Percentiles rank a stretch among this genome's conserved stretches.
Evolutionary conservation across 257 asterid genomes (phyloP).

Genomic region (Penstemon davidsonii): DNA sequence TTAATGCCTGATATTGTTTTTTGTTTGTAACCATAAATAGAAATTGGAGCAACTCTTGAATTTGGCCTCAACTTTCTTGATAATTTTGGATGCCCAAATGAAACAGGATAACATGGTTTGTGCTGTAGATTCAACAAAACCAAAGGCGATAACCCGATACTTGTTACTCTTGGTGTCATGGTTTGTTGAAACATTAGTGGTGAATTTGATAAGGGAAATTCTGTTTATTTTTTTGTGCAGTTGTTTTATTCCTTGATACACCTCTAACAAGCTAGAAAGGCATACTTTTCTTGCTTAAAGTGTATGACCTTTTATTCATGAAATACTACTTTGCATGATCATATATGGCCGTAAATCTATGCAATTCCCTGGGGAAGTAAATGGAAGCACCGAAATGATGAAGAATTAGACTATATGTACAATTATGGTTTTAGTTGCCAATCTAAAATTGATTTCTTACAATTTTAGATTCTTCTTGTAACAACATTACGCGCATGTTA

Average conservation of each 20-base stretch:
- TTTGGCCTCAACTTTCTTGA: neutral
- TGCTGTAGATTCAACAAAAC: constrained; percentile 21
- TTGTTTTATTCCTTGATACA: constrained; percentile 7
- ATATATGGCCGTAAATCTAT: neutral
- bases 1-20: neutral
- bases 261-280: constrained; percentile 19
- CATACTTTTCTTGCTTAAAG: constrained; percentile 25
- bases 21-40: constrained; percentile 3
- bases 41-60: neutral
- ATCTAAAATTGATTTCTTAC: too few relatives aligned
- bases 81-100: constrained; percentile 5
- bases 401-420: too few relatives aligned
- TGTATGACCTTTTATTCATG: neutral
- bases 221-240: neutral
- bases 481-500: too few relatives aligned
- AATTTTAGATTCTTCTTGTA: too few relatives aligned
- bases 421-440: too few relatives aligned
- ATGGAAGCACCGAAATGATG: too few relatives aligned
- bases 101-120: constrained; percentile 22
- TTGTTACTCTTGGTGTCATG: constrained; percentile 25
- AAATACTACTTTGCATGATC: constrained; percentile 1
- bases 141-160: constrained; percentile 8
- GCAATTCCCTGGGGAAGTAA: neutral
- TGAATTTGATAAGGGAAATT: neutral
- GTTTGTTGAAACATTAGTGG: neutral